Conservation (phyloP, 2,329 filamentous ascomycete genomes). For the Bertia moriformis region DNA sequence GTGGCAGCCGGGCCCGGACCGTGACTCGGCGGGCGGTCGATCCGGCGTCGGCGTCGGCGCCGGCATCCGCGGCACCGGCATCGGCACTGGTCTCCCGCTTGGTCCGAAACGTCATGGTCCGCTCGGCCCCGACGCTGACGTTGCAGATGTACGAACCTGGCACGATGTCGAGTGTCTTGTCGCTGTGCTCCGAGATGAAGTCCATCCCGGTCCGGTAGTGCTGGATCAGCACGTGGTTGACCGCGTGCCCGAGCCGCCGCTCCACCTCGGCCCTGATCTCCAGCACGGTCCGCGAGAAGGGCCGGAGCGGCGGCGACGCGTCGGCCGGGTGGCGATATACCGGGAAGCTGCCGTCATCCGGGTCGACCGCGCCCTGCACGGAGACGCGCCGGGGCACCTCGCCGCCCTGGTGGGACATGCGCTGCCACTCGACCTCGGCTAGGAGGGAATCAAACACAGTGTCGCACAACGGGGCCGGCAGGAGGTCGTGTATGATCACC, state of each 20-base stretch:
- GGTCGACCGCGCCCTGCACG: conserved; percentile 60
- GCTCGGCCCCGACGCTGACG: conserved; percentile 78
- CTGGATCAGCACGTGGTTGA: conserved; percentile 90
- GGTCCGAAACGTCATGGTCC: conserved; percentile 77
- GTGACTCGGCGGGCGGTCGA: conserved; percentile 10
- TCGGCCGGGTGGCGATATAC: conserved; percentile 93
- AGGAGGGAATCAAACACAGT: conserved; percentile 57
- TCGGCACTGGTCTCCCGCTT: conserved; percentile 43
- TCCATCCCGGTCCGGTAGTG: conserved; percentile 80
- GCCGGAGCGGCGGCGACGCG: conserved; percentile 62
- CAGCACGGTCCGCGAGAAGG: conserved; percentile 62
- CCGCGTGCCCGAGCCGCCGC: conserved; percentile 55
- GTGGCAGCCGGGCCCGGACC: conserved; percentile 59
- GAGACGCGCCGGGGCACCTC: conserved; percentile 84
- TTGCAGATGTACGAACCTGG: conserved; percentile 76
- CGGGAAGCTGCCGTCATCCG: conserved; percentile 57
- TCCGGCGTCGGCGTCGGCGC: conserved; percentile 4
- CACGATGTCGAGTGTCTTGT: conserved; percentile 88
- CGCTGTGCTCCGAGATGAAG: conserved; percentile 90
- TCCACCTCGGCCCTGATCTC: conserved; percentile 57
- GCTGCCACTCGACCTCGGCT: conserved; percentile 71
- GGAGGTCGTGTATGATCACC: conserved; percentile 53
- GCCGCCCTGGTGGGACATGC: conserved; percentile 82
- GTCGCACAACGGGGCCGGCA: conserved; percentile 39
- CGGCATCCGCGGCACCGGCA: conserved; percentile 4